Evolutionary conservation across 2,329 filamentous ascomycete genomes (phyloP), one percentile per base, ranked within the genome.

Genomic region (Claviceps lovelessii): DNA sequence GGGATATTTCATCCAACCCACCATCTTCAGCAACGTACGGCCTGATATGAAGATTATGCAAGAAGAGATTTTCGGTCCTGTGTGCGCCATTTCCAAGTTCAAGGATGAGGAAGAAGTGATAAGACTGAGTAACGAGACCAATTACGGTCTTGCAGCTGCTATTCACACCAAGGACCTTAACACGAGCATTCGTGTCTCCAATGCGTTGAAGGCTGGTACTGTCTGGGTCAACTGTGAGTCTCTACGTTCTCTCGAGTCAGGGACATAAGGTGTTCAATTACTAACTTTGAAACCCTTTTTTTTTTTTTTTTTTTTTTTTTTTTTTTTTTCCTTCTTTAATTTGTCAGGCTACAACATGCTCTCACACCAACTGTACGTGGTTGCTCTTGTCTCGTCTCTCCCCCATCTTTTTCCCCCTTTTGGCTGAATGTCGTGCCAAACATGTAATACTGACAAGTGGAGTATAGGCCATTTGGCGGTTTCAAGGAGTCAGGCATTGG

Each of bases 31-130:
- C 70, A 83, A 89, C 66, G 88, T 93, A 61, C 80, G 75, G 51
- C 73, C 83, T 61, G 81, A 91, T 70, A 94, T 93, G 87, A 90
- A 88, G 80, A 93, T 95, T 66, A 84, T 90, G 74, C 81, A 88
- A 71, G 88, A 94, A 74, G 89, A 95, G 75, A 93, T 95, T 69
- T 95, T 95, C 68, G 89, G 89, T 60, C 89, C 89, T 56, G 89
- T 95, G 60, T 87, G 83, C 74, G 79, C 85, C 64, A 84, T 95
- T 62, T 79, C 85, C 74, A 94, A 91, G 76, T 94, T 95, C 79
- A 85, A 84, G 76, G 82, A 78, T 61, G 84, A 88, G 74, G 85
- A 84, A 44, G 89, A 95, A 55, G 87, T 81, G 59, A 83, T 95
- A 71, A 73, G 77, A 61, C 72, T 86, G 53, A 86, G 80, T 61